phyloP scores from a whole-genome alignment of 495 filamentous ascomycete species.

The Platismatia glauca region DNA sequence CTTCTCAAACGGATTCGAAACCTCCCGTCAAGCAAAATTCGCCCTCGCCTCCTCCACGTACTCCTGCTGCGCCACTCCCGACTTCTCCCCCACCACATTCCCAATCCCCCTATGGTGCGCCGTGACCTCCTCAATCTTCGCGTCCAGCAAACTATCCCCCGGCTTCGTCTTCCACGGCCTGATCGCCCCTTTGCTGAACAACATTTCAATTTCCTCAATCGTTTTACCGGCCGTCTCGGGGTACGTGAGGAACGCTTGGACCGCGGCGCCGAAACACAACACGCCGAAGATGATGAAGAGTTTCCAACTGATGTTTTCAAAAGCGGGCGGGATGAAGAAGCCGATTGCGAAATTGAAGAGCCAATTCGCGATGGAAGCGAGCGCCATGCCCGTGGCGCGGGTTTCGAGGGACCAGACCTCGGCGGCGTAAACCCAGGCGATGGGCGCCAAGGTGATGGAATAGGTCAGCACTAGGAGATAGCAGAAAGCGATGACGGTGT shows the following conservation, averaged over 20 bases:
- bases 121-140: constrained; percentile 17
- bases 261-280: constrained; percentile 53
- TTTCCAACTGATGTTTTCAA: constrained; percentile 65
- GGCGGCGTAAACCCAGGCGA: constrained; percentile 66
- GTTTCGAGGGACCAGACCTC: constrained; percentile 71
- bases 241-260: constrained; percentile 59
- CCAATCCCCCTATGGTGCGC: constrained; percentile 11
- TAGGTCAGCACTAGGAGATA: constrained; percentile 74
- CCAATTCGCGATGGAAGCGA: constrained; percentile 64
- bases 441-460: constrained; percentile 61
- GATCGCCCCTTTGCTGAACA: constrained; percentile 50
- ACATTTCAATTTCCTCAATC: constrained; percentile 57
- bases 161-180: constrained; percentile 52
- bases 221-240: constrained; percentile 64
- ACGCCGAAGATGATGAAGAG: constrained; percentile 68
- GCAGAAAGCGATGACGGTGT: constrained; percentile 65
- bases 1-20: no score
- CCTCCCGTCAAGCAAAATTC: not conserved
- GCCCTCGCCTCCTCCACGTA: not conserved
- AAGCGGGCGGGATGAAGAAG: constrained; percentile 60
- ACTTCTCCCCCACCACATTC: constrained; percentile 5
- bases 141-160: constrained; percentile 29
- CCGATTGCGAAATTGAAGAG: constrained; percentile 69
- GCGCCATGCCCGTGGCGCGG: constrained; percentile 60
- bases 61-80: not conserved